Evolutionary conservation across 2,329 filamentous ascomycete genomes (phyloP).

Genomic region (Rachicladosporium sp.): DNA sequence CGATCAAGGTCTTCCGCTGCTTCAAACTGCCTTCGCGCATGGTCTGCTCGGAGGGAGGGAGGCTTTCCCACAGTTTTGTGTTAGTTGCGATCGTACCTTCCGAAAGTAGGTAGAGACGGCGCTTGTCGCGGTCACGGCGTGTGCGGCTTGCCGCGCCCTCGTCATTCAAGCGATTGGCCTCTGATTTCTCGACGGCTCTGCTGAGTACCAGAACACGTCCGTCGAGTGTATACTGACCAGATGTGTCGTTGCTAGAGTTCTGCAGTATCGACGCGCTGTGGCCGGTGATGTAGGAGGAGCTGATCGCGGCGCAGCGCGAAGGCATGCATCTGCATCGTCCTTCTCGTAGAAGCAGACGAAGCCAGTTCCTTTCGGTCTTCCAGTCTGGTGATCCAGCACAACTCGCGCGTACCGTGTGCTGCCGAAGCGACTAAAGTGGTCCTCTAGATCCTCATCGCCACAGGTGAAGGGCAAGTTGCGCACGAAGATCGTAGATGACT

Average conservation of each 20-base stretch:
- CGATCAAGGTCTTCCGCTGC: conserved; percentile 81
- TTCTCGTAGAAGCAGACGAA: conserved; percentile 85
- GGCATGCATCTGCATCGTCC: conserved; percentile 63
- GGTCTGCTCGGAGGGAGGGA: conserved; percentile 68
- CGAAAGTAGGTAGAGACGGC: conserved; percentile 72
- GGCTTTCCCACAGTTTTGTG: conserved; percentile 62
- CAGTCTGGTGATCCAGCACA: conserved; percentile 75
- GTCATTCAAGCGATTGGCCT: conserved; percentile 64
- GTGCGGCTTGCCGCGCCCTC: conserved; percentile 51
- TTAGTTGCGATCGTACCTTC: conserved; percentile 75
- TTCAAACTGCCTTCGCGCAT: conserved; percentile 78
- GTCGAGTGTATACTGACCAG: conserved; percentile 79
- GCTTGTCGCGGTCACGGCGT: conserved; percentile 71
- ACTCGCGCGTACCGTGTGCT: conserved; percentile 81
- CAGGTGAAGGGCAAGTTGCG: conserved; percentile 87
- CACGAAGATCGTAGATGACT: conserved; percentile 73
- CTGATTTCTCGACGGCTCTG: conserved; percentile 70
- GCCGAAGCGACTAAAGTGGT: conserved; percentile 82
- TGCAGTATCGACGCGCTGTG: conserved; percentile 60
- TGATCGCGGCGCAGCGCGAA: conserved; percentile 58
- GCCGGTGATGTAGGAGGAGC: conserved; percentile 4
- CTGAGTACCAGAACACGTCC: conserved; percentile 76
- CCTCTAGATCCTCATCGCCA: conserved; percentile 68
- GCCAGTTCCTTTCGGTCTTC: conserved; percentile 78
- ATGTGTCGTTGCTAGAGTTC: conserved; percentile 68